These are phyloP conservation scores for Pyrenophora teres DNA, from an alignment of 2,329 filamentous ascomycete species.

Conservation along the genomic window DNA sequence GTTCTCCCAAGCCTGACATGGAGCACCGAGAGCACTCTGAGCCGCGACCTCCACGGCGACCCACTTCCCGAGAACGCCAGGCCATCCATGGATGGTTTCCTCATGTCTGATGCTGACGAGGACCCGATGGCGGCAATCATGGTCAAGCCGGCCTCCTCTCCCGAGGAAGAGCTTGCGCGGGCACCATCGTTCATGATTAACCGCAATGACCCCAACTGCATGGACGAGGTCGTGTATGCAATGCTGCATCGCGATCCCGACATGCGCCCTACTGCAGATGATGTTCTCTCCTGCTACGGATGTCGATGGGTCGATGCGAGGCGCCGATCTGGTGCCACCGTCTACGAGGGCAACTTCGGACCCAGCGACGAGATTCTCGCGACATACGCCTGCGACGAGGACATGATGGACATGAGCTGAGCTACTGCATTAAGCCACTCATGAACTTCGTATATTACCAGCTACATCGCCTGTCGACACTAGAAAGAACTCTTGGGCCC, in stretches of 20 bases:
- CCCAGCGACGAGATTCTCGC: slow-evolving; percentile 68
- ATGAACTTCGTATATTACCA: neutral
- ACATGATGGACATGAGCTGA: slow-evolving; percentile 64
- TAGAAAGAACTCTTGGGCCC: too few species aligned
- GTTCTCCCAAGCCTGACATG: slow-evolving; percentile 81
- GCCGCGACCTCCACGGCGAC: slow-evolving; percentile 68
- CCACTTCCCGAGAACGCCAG: slow-evolving; percentile 31
- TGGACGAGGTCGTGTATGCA: slow-evolving; percentile 82
- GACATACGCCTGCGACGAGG: slow-evolving; percentile 52
- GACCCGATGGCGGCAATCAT: slow-evolving; percentile 48
- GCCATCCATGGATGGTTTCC: slow-evolving; percentile 30
- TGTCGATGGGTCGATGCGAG: slow-evolving; percentile 79
- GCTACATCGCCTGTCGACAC: too few species aligned
- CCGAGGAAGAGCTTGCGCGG: slow-evolving; percentile 61
- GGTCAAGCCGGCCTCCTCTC: slow-evolving; percentile 31
- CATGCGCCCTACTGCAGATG: slow-evolving; percentile 72
- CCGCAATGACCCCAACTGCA: slow-evolving; percentile 69
- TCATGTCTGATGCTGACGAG: slow-evolving; percentile 43
- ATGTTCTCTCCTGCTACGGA: slow-evolving; percentile 74
- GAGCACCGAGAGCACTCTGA: slow-evolving; percentile 68
- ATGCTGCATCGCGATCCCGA: slow-evolving; percentile 81
- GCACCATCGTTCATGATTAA: slow-evolving; percentile 92
- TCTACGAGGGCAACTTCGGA: slow-evolving; percentile 96
- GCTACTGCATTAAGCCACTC: neutral
- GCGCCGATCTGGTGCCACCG: slow-evolving; percentile 84